Conservation (phyloP, 352 stramenopile genomes). For the Phytophthora uliginosa region DNA sequence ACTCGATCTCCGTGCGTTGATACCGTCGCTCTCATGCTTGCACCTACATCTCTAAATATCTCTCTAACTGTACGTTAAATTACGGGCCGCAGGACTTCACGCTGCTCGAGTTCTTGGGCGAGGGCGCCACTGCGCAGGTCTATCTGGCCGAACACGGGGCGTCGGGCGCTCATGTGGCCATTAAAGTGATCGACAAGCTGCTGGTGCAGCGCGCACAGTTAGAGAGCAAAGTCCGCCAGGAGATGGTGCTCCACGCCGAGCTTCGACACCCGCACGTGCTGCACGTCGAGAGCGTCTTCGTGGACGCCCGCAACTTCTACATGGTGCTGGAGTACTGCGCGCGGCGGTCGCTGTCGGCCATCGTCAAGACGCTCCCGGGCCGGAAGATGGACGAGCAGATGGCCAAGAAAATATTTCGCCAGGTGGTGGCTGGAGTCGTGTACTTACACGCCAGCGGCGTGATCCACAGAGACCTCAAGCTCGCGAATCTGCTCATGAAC, state of each 20-base stretch:
- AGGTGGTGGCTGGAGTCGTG: conserved; percentile 57
- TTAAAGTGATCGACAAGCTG: conserved; percentile 90
- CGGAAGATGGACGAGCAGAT: conserved; percentile 53
- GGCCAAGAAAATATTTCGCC: conserved; percentile 62
- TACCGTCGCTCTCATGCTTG: not conserved
- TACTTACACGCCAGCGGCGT: conserved; percentile 73
- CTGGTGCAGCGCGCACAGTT: conserved; percentile 66
- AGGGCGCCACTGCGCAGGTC: conserved; percentile 82
- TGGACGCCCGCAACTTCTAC: conserved; percentile 84
- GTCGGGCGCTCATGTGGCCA: conserved; percentile 54
- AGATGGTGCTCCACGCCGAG: conserved; percentile 76
- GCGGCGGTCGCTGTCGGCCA: conserved; percentile 53
- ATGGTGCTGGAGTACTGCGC: conserved; percentile 78
- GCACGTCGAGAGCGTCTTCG: conserved; percentile 70
- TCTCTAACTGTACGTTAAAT: conserved; percentile 14
- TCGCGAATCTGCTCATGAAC: conserved; percentile 81
- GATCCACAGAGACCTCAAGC: conserved; percentile 85
- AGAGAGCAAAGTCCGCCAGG: conserved; percentile 69
- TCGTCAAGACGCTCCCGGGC: conserved; percentile 47
- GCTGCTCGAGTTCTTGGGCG: conserved; percentile 78
- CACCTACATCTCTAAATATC: not conserved
- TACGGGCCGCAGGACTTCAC: conserved; percentile 58
- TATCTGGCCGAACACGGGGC: conserved; percentile 70
- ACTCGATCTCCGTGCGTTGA: conserved; percentile 34
- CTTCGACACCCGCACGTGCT: conserved; percentile 69